Conservation (phyloP, 2,329 filamentous ascomycete genomes). For the Akanthomyces muscarius region DNA sequence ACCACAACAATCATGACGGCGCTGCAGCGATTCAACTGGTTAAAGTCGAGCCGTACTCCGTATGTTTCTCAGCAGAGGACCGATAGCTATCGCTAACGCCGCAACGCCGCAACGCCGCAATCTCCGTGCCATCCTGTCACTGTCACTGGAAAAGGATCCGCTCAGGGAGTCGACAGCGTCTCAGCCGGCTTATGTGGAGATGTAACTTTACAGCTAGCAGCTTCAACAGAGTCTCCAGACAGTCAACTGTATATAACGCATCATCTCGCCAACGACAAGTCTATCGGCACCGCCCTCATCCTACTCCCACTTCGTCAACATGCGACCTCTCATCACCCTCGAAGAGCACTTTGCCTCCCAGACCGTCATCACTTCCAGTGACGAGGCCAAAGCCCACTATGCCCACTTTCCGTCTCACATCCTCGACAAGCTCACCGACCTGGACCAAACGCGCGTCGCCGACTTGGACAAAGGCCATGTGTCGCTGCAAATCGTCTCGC, state of each 20-base stretch:
- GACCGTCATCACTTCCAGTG: constrained; percentile 18
- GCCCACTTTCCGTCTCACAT: constrained; percentile 23
- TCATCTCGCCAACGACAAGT: not conserved
- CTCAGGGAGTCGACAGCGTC: not conserved
- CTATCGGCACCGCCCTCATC: not conserved
- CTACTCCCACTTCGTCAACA: not conserved
- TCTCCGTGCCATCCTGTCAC: no score
- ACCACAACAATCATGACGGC: no score
- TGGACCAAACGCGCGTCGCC: constrained; percentile 23
- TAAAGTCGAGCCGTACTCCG: no score
- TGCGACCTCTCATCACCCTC: constrained; percentile 35
- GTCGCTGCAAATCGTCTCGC: constrained; percentile 20
- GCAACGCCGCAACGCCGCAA: no score
- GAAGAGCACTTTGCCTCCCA: constrained; percentile 37
- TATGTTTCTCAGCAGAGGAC: no score
- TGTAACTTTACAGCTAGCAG: not conserved
- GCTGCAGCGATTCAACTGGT: no score
- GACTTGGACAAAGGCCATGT: constrained; percentile 26
- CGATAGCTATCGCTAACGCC: no score
- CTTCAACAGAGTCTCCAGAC: not conserved
- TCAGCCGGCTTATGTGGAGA: not conserved
- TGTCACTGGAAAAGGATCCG: not conserved
- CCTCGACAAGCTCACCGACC: constrained; percentile 23
- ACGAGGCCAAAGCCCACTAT: constrained; percentile 21
- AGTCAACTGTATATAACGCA: not conserved